phyloP scores from a whole-genome alignment of 2,329 filamentous ascomycete species.

The Cladosporium sphaerospermum region DNA sequence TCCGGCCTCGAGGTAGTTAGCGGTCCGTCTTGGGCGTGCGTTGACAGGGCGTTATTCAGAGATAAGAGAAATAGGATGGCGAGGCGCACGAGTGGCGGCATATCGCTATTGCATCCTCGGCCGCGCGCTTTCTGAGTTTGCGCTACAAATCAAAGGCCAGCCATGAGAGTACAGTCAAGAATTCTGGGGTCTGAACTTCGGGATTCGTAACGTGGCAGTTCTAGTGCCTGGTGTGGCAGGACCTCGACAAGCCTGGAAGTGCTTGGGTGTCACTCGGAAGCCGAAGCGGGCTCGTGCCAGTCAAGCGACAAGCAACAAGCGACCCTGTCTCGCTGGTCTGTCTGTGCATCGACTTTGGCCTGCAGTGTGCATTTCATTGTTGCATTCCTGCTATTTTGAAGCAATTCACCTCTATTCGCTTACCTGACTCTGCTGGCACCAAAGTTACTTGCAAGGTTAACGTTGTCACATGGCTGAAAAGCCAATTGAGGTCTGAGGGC shows the following conservation, averaged over 20 bases:
- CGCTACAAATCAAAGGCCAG: background rate
- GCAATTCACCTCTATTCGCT: too few relatives aligned
- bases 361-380: background rate
- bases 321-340: too few relatives aligned
- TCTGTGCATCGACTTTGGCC: too few relatives aligned
- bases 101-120: conserved; percentile 20
- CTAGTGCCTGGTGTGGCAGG: background rate
- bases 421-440: too few relatives aligned
- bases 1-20: background rate
- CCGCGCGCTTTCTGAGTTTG: background rate
- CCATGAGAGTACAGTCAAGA: background rate
- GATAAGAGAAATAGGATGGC: conserved; percentile 17
- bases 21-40: conserved; percentile 10
- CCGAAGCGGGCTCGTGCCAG: background rate
- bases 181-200: background rate
- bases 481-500: too few relatives aligned
- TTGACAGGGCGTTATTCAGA: conserved; percentile 14
- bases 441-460: too few relatives aligned
- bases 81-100: conserved; percentile 22
- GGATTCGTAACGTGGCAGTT: conserved; percentile 4
- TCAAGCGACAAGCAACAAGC: too few relatives aligned
- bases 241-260: background rate
- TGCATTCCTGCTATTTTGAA: background rate
- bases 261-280: background rate
- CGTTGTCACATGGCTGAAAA: too few relatives aligned